phyloP scores from a whole-genome alignment of 2,329 filamentous ascomycete species.

The Aspergillus costaricaensis region DNA sequence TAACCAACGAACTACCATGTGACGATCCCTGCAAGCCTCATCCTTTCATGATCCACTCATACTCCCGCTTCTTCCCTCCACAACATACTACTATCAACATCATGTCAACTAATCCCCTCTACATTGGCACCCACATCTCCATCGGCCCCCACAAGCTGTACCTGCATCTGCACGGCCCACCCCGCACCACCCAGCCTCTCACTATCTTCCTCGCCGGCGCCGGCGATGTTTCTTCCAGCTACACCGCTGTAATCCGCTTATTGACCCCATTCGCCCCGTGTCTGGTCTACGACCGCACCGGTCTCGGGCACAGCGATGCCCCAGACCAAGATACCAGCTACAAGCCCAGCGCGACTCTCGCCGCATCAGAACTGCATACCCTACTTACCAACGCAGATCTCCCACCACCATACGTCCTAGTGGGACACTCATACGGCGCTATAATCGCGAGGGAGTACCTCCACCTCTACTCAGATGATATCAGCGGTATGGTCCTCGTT shows the following conservation, averaged over 20 bases:
- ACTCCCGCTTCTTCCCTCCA: neutral
- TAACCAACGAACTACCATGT: neutral
- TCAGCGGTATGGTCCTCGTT: constrained; percentile 41
- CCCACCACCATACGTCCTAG: constrained; percentile 34
- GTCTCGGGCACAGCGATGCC: constrained; percentile 38
- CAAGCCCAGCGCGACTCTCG: constrained; percentile 23
- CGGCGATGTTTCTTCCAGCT: constrained; percentile 38
- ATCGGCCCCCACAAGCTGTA: neutral
- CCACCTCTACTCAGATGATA: constrained; percentile 30
- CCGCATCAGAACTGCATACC: constrained; percentile 35
- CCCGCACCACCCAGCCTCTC: constrained; percentile 30
- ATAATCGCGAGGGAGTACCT: constrained; percentile 44
- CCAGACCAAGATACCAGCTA: too few relatives aligned
- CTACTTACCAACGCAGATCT: constrained; percentile 29
- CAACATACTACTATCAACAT: neutral
- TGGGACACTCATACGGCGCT: constrained; percentile 45
- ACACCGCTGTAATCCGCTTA: constrained; percentile 35
- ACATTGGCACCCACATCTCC: neutral
- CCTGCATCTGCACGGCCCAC: neutral
- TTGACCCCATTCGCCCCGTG: constrained; percentile 32
- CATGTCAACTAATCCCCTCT: neutral
- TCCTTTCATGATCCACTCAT: too few relatives aligned
- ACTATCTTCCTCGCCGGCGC: constrained; percentile 39
- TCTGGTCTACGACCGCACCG: constrained; percentile 42
- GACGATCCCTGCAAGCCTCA: neutral